These are phyloP conservation scores for Hyaloperonospora arabidopsidis DNA, from an alignment of 352 stramenopile genomes.

Conservation along the genomic window DNA sequence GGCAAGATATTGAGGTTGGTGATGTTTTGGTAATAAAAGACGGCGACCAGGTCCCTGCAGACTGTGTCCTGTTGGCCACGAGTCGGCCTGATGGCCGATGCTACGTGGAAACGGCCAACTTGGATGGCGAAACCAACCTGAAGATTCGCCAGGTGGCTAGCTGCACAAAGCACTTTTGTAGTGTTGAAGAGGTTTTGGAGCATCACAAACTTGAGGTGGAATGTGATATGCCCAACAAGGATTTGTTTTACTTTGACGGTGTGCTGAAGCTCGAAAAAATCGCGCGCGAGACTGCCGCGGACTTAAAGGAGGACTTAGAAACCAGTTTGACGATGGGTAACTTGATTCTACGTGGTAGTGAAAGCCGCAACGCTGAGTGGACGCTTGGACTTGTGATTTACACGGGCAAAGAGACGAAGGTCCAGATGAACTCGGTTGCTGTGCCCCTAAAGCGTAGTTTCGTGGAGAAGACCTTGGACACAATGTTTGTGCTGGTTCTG, in stretches of 20 bases:
- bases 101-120: constrained; percentile 82
- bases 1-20: constrained; percentile 81
- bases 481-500: constrained; percentile 83
- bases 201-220: constrained; percentile 59
- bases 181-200: constrained; percentile 66
- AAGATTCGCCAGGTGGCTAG: constrained; percentile 80
- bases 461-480: constrained; percentile 82
- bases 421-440: constrained; percentile 76
- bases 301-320: constrained; percentile 23
- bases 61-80: constrained; percentile 76
- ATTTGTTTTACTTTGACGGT: constrained; percentile 83
- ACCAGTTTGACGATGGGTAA: constrained; percentile 84
- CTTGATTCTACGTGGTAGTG: constrained; percentile 75
- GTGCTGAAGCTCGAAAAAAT: constrained; percentile 42
- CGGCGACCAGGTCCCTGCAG: constrained; percentile 71
- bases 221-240: constrained; percentile 77
- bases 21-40: constrained; percentile 78
- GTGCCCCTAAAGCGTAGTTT: constrained; percentile 81
- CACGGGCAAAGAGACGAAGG: constrained; percentile 77
- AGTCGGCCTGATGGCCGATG: constrained; percentile 65
- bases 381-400: constrained; percentile 81
- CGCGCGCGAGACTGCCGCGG: constrained; percentile 4
- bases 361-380: constrained; percentile 82
- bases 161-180: constrained; percentile 68
- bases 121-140: constrained; percentile 85